These are phyloP conservation scores for Saturnispora galanensis DNA, from an alignment of 805 yeast genomes.

Conservation along the genomic window DNA sequence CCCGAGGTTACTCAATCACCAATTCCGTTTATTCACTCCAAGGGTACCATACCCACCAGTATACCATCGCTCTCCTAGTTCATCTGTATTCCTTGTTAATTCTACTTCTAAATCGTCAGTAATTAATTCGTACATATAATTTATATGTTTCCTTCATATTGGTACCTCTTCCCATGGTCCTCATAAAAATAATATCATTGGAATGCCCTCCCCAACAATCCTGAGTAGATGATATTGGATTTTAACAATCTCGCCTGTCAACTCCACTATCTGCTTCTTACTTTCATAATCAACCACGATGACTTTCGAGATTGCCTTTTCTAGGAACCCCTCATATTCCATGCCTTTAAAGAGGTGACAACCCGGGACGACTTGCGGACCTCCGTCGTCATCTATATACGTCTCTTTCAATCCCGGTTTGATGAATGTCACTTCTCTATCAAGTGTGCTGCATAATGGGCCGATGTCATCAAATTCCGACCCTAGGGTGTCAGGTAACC, in stretches of 20 bases:
- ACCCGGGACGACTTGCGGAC: conserved; percentile 6
- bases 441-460: not conserved
- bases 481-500: not conserved
- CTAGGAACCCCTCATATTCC: not conserved
- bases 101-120: too few relatives aligned
- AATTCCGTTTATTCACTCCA: too few relatives aligned
- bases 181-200: not conserved
- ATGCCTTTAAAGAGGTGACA: not conserved
- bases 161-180: too few relatives aligned
- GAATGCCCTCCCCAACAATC: not conserved
- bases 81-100: too few relatives aligned
- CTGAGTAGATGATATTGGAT: not conserved
- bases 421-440: not conserved
- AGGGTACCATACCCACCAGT: too few relatives aligned
- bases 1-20: too few relatives aligned
- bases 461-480: not conserved
- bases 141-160: too few relatives aligned
- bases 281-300: not conserved
- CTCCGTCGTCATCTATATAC: not conserved
- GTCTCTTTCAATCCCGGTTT: not conserved
- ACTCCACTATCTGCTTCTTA: not conserved
- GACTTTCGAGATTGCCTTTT: not conserved
- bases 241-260: not conserved
- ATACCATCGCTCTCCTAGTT: too few relatives aligned
- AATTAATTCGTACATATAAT: too few relatives aligned